Evolutionary conservation across 2,329 filamentous ascomycete species (phyloP).

Genomic region (Paecilomyces sp.): DNA sequence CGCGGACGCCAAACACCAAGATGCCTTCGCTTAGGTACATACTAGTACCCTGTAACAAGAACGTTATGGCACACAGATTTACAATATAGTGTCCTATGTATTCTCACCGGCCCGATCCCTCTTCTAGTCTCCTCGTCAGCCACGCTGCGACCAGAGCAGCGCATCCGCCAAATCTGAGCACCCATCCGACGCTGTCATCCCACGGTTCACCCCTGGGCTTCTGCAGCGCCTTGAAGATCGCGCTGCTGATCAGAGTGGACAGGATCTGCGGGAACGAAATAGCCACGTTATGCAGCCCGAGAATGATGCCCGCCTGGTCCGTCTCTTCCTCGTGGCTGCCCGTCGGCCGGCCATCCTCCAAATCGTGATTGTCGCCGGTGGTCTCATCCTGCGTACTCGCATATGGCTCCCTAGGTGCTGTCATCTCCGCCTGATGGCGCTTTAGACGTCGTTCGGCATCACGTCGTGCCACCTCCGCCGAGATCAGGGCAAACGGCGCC

Average conservation of each 20-base stretch:
- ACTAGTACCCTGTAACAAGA: background rate
- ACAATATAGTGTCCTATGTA: background rate
- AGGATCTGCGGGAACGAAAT: conserved; percentile 88
- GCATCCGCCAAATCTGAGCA: conserved; percentile 74
- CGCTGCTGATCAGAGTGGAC: conserved; percentile 74
- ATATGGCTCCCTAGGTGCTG: conserved; percentile 7
- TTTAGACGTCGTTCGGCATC: conserved; percentile 58
- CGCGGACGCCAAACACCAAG: too few species aligned
- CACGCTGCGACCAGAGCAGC: conserved; percentile 71
- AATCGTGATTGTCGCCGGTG: conserved; percentile 5
- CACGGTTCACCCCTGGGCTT: conserved; percentile 79
- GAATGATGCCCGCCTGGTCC: conserved; percentile 79
- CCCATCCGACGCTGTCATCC: conserved; percentile 80
- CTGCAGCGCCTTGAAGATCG: conserved; percentile 78
- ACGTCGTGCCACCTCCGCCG: conserved; percentile 78
- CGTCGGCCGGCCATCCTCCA: conserved; percentile 19
- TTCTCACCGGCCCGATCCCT: conserved; percentile 37
- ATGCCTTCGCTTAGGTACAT: background rate
- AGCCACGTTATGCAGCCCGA: conserved; percentile 93
- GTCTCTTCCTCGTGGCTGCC: conserved; percentile 40
- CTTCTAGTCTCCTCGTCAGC: conserved; percentile 60
- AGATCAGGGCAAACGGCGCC: conserved; percentile 94
- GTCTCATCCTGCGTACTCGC: conserved; percentile 2
- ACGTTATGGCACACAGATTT: background rate
- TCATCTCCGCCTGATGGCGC: conserved; percentile 29